Evolutionary conservation across 768 basidiomycete genomes (phyloP), one percentile per base, ranked within the genome.

Genomic region (Rickenella mellea): DNA sequence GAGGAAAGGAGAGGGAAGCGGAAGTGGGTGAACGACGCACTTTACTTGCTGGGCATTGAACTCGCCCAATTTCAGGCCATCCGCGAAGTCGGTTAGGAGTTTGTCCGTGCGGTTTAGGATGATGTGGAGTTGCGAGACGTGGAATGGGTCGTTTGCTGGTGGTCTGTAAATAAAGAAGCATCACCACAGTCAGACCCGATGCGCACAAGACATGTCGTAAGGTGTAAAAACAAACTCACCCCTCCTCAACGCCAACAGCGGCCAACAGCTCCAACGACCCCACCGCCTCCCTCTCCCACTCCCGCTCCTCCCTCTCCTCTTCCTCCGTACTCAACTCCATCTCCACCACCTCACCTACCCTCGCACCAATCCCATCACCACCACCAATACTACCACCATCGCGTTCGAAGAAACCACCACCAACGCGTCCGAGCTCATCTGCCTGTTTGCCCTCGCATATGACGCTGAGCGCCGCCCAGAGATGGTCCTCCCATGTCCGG

Each of bases 401-500:
- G 44, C 85, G 83, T 91, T 92, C 94, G 57, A 87, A 93, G 30
- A 82, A 76, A 5, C 61, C 58, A 0, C 80, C 80, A 8, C 69
- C 67, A 5, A 89, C 56, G 28, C 73, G 69, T 8, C 67, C 57
- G 53, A 97, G 71, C 47, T 83, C 79, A 24, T 68, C 70, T 33
- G 78, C 81, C 55, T 83, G 74, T 45, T 84, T 80, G 50, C 89
- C 80, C 55, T 93, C 88, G 51, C 86, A 83, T 28, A 88, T 66
- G 38, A 88, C 70, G 50, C 79, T 80, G 39, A 92, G 67, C 44
- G 87, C 82, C 0, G 87, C 89, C 96, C 96, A 99, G 0, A 98
- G 68, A 55, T 93, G 83, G 54, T 99, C 96, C 54, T 93, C 87
- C 93, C 94, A 98, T 17, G 86, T 83, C 26, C 80, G 64, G 54